Base-by-base conservation (phyloP, 352 stramenopile species). In the Thalassiosira exigua region DNA sequence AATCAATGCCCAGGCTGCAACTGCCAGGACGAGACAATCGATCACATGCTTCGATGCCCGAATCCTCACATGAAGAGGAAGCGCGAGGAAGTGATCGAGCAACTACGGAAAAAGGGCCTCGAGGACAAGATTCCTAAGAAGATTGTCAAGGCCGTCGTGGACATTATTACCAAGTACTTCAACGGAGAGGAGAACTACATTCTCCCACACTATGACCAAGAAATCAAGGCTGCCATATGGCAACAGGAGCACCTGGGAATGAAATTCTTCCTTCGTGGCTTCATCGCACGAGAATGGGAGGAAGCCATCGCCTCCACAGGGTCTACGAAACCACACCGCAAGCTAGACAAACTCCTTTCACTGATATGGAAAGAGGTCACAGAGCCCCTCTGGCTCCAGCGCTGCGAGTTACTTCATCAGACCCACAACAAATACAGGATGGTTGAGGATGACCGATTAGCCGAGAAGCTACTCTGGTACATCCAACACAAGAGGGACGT, bases 1-100 rank as follows among this genome's bases (percentile, higher is more conserved):
- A n/a, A 2, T 17, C 54, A 61, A 26, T 75, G 67, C 67, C 67
- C 67, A 29, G 30, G 39, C 9, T 77, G 57, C 30, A 3, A 7
- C 33, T 42, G 22, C 33, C 0, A 52, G 0, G 56, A 69, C 3
- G 56, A 77, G 48, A 69, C 57, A 0, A 1, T 77, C n/a, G n/a
- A n/a, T n/a, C n/a, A n/a, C n/a, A n/a, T n/a, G n/a, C n/a, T n/a
- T n/a, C n/a, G n/a, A n/a, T 76, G 67, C 30, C 56, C 56, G 0
- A 65, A 75, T 21, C 1, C 46, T 12, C 56, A 41, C 30, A 65
- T 65, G 54, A 12, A 4, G 3, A 30, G 19, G 27, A 42, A 48
- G 27, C 57, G 57, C 4, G 36, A 66, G 19, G 52, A 73, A 27
- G 39, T 27, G 4, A 41, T 75, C 0, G 32, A 14, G 24, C 24